Evolutionary conservation across 164 flowering plant genomes (phyloP).

Genomic region (Nelumbo lutea): DNA sequence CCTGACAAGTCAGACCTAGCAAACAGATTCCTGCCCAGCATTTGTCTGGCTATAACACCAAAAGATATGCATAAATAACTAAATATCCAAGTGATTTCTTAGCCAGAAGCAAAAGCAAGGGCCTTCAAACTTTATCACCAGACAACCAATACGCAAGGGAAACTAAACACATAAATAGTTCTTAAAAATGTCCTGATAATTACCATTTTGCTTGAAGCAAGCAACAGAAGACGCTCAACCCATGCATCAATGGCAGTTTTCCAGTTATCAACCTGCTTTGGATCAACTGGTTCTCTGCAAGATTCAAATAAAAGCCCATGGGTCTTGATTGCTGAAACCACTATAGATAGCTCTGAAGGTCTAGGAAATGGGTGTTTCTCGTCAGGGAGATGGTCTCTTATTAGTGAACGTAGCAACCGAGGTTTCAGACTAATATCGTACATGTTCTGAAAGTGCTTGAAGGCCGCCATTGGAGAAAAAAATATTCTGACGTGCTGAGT

Average conservation of each 20-base stretch:
- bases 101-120: not conserved
- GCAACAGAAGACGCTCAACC: conserved; percentile 46
- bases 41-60: conserved; percentile 67
- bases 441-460: conserved; percentile 31
- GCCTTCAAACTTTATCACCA: not conserved
- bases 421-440: conserved; percentile 55
- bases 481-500: not conserved
- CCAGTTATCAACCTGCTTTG: conserved; percentile 39
- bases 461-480: conserved; percentile 19
- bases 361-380: conserved; percentile 39
- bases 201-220: conserved; percentile 53
- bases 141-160: too few relatives aligned
- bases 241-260: conserved; percentile 62
- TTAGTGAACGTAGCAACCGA: conserved; percentile 43
- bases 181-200: not conserved
- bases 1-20: conserved; percentile 70
- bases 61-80: not conserved
- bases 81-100: not conserved
- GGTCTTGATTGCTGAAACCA: conserved; percentile 43
- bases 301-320: conserved; percentile 58
- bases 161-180: not conserved
- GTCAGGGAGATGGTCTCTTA: conserved; percentile 48
- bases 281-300: conserved; percentile 18
- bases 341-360: conserved; percentile 34
- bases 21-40: conserved; percentile 81